Base-by-base conservation (phyloP, 371 early-diverging fungal genomes). In the Funneliformis caledonium region DNA sequence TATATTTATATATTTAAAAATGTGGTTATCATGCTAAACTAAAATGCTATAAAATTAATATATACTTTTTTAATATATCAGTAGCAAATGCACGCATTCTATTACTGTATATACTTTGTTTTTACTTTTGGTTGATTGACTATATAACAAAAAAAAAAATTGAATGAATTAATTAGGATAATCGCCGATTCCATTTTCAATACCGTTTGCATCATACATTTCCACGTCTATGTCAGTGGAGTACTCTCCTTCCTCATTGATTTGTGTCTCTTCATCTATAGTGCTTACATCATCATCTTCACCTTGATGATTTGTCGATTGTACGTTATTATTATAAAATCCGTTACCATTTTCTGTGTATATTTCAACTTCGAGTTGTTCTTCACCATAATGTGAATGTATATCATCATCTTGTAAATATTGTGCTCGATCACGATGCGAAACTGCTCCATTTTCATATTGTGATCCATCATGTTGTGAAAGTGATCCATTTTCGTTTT, bases 1-100 rank as follows among this genome's bases (percentile, higher is more conserved):
- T 47, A 47, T 47, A 56, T 19, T 5, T 56, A 47, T 47, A 47
- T 47, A 47, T 47, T 3, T 47, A 9, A 10, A 47, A 47, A 47
- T 7, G 19, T 16, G 56, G 6, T 56, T 56, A 56, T 56, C 56
- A 56, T 56, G 56, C 19, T 56, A 56, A 56, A 19, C 56, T 19
- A 56, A 56, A 56, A 19, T 56, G 56, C 56, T 56, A 56, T 12
- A 56, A 19, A 56, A 56, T 56, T 56, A 56, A 5, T 56, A 56
- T 56, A 56, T 56, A 56, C 56, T 56, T 56, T 56, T 56, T 37
- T n/a, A 52, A 52, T 56, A 56, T 56, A 56, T 56, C 56, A 56
- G 19, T 56, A 56, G 19, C 1, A 47, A 10, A 47, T 7, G 10
- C 4, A 56, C 19, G 56, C 5, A 56, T 12, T 56, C 56, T 56